Base-by-base conservation (phyloP, 768 basidiomycete species). In the Suillus discolor region DNA sequence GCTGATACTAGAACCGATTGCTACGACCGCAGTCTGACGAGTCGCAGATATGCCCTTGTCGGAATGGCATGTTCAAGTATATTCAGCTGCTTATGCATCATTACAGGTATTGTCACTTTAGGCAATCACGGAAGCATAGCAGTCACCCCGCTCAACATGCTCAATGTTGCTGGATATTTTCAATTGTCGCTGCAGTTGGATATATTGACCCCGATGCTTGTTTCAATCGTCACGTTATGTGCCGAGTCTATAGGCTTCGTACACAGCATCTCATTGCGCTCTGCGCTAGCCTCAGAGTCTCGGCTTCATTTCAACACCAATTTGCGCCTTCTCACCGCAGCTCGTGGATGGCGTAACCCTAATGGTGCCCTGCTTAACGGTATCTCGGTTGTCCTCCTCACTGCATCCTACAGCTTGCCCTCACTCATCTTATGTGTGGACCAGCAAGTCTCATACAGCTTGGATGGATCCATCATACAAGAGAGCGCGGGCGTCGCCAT, bases 251-350 rank as follows among this genome's bases (percentile, higher is more conserved):
- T 68, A 8, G 77, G 76, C 2, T 71, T 71, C 18, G 73, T 68
- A 15, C 76, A 77, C n/a, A 68, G 64, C 47, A 70, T 75, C 44
- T 68, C 75, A 0, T 47, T 76, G 66, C 73, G 76, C 28, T 71
- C 75, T 15, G 71, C 70, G 9, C 66, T 78, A 53, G 67, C 75
- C 6, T 70, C 76, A 9, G 62, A 77, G 28, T 60, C 6, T 20
- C 71, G 66, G 20, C 67, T 77, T 34, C 64, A 23, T n/a, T 77
- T 75, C 51, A 75, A 75, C 57, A 76, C 75, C 44, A 76, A 77
- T 65, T 68, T 77, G 34, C 72, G 75, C 38, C 62, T 77, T 31
- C 68, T 76, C 3, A 67, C 72, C 15, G 74, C 76, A 3, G 63
- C 62, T 20, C 41, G 42, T 3, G 69, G 74, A 3, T 65, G 34